Evolutionary conservation across 2,329 filamentous ascomycete species (phyloP).

Genomic region (Curvularia lunata): DNA sequence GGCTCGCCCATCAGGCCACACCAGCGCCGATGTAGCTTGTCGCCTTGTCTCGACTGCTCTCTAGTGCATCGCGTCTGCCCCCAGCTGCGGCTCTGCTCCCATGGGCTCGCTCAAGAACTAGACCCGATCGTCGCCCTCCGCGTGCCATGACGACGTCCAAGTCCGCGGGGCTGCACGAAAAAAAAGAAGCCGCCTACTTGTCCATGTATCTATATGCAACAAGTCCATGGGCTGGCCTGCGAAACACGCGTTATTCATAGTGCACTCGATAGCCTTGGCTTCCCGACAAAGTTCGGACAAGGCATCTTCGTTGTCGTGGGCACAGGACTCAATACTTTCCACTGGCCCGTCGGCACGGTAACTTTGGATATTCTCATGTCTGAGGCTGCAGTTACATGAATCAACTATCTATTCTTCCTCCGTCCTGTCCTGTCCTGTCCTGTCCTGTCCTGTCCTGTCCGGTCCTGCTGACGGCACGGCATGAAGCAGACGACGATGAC

Average conservation of each 20-base stretch:
- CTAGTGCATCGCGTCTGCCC: background rate
- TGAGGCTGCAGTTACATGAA: background rate
- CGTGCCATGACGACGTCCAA: slow-evolving; percentile 5
- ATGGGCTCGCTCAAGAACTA: too few relatives aligned
- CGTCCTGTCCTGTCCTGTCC: background rate
- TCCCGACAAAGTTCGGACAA: background rate
- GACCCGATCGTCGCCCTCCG: too few relatives aligned
- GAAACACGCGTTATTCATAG: background rate
- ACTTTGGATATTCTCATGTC: background rate
- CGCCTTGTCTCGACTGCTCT: slow-evolving; percentile 12
- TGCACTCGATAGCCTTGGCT: background rate
- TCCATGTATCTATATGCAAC: background rate
- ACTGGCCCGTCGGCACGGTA: background rate
- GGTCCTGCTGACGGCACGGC: background rate
- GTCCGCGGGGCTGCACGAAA: slow-evolving; percentile 7
- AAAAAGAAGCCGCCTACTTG: background rate
- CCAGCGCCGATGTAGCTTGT: slow-evolving; percentile 1
- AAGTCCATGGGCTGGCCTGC: background rate
- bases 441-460: background rate
- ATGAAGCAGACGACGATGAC: background rate
- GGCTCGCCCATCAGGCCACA: slow-evolving; percentile 17
- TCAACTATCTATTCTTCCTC: background rate
- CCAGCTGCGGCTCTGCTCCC: too few relatives aligned
- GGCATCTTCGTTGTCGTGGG: background rate
- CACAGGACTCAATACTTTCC: background rate